Base-by-base conservation (phyloP, 164 flowering plant genomes). In the Vitis riparia region DNA sequence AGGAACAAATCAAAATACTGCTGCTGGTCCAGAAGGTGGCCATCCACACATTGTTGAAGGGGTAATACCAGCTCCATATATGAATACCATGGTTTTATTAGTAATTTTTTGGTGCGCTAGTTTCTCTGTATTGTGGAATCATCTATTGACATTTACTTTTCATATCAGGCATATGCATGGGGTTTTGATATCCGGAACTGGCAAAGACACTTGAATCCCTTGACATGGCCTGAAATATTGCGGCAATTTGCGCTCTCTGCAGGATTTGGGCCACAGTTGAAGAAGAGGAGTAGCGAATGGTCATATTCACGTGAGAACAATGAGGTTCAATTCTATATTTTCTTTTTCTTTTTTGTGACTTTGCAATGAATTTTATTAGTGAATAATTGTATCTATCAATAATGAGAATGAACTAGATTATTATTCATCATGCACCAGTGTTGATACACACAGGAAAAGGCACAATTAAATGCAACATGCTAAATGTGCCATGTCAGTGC, bases 21-120 rank as follows among this genome's bases (percentile, higher is more conserved):
- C 84, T 74, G 89, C 85, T 59, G 87, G 80, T 77, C 92, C 97
- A 76, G 97, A 85, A 69, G 99, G 98, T 59, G 99, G 99, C 37
- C 99, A 96, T 77, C 99, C 91, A 8, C 89, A 87, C 60, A 86
- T 96, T 71, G 94, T 96, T 73, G 97, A 93, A 86, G 99, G 99
- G 90, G 99, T 96, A 82, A 70, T 63, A 49, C 71, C 17, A 63
- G 48, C 23, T 73, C 11, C 62, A 55, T 10, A 32, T 11, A 9
- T 58, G n/a, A 5, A 59, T 32, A 19, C 27, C 27, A 23, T 23
- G 27, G 27, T n/a, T 32, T 8, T 10, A 32, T 37, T 32, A 48
- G 37, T 44, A 2, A 3, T 59, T 58, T 51, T 32, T 10, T 68
- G 52, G 17, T 48, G 15, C 6, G 16, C 11, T 23, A 12, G 32